These are phyloP conservation scores for Chytridiales sp. DNA, from an alignment of 371 early-diverging fungal species.

Conservation along the genomic window DNA sequence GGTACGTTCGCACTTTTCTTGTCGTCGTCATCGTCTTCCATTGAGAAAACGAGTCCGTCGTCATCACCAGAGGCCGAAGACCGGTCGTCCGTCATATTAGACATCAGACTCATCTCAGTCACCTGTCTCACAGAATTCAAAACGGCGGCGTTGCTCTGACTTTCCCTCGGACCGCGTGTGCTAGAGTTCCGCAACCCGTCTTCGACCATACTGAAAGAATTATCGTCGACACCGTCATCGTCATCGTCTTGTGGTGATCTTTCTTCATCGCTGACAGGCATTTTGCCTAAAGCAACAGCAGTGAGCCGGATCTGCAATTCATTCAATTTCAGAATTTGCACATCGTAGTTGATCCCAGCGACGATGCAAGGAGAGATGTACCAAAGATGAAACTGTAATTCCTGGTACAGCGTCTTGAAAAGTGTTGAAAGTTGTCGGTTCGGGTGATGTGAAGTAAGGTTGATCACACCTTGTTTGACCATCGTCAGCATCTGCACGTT, in stretches of 20 bases:
- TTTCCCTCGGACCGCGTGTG: conserved; percentile 1
- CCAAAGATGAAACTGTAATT: conserved; percentile 53
- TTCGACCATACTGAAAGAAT: background rate
- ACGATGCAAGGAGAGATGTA: conserved; percentile 54
- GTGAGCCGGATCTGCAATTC: conserved; percentile 62
- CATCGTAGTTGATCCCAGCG: conserved; percentile 58
- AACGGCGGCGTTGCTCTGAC: too few relatives aligned
- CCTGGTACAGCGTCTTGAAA: conserved; percentile 61
- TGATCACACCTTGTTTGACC: conserved; percentile 59
- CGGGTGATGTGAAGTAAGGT: conserved; percentile 58
- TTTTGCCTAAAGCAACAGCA: conserved; percentile 49
- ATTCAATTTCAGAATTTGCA: conserved; percentile 55
- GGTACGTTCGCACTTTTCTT: conserved; percentile 8
- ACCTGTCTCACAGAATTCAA: too few relatives aligned
- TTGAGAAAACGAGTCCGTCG: conserved; percentile 20
- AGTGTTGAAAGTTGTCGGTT: conserved; percentile 64
- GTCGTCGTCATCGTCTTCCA: conserved; percentile 21
- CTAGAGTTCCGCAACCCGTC: background rate
- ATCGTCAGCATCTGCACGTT: conserved; percentile 48
- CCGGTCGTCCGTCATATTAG: background rate
- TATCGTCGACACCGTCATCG: background rate
- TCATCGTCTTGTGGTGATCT: background rate
- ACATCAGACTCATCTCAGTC: conserved; percentile 1
- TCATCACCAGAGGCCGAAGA: background rate
- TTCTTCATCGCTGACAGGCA: too few relatives aligned